Base-by-base conservation (phyloP, 495 filamentous ascomycete species). In the Podospora appendiculata region DNA sequence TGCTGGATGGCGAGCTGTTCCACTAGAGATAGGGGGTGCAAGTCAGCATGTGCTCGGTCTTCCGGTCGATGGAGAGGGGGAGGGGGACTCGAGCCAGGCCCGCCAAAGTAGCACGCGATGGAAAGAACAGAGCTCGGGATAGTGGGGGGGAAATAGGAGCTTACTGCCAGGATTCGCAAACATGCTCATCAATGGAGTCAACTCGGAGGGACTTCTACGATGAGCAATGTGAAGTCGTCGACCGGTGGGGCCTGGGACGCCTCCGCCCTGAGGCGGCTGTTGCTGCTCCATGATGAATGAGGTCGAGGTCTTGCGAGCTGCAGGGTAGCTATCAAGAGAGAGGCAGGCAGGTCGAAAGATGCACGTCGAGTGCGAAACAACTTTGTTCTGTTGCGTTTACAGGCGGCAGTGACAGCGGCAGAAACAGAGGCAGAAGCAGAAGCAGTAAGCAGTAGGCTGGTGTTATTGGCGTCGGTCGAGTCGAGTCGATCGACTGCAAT, bases 141-240 rank as follows among this genome's bases (percentile, higher is more conserved):
- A 25, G 25, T 25, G 25, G 25, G 25, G 34, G 41, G 8, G 38
- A 55, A 33, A 41, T 45, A 41, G 34, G 41, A n/a, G 72, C 78
- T 75, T 70, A 80, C 77, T 79, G 57, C 71, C 74, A 35, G 77
- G 76, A 43, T 67, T 73, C 51, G 69, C 61, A 59, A 74, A 87
- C 91, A 79, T 91, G 91, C 94, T 95, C 88, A 97, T 96, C 70
- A 98, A 75, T 54, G 94, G 94, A 44, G 93, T 98, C 63, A 98
- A 77, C 79, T 97, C 94, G 55, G 94, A 97, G 45, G 93, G 93
- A 73, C 90, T 97, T 70, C 93, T 82, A 64, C 93, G 85, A 73
- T 98, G 93, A 63, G 94, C 93, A 67, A 98, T 96, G 73, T 97
- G 92, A 59, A 97, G 82, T 68, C 90, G 86, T 63, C 93, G 90